phyloP scores from a whole-genome alignment of 202 grass and related monocot genomes.

The Miscanthus sacchariflorus region DNA sequence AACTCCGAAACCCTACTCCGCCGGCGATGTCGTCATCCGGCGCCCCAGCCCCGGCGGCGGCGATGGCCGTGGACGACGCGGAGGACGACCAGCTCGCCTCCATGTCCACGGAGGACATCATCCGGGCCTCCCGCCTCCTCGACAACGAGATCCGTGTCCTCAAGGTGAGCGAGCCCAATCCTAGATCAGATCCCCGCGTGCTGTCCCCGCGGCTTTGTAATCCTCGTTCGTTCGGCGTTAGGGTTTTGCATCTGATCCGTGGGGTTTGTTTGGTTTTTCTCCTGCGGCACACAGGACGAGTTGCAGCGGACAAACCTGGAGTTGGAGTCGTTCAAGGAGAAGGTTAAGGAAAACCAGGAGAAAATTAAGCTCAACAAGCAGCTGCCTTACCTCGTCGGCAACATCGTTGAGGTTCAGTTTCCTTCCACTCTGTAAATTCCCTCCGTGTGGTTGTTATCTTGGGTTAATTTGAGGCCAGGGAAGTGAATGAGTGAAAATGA shows the following conservation, averaged over 20 bases:
- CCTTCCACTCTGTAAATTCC: no score
- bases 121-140: conserved; percentile 63
- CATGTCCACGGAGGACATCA: conserved; percentile 75
- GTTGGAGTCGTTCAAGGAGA: conserved; percentile 47
- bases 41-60: background rate
- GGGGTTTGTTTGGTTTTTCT: background rate
- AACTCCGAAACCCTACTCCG: no score
- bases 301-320: conserved; percentile 72
- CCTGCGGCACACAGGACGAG: conserved; percentile 55
- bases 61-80: conserved; percentile 60
- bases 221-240: background rate
- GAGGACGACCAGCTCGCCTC: conserved; percentile 73
- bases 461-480: no score
- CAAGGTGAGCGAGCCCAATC: conserved; percentile 57
- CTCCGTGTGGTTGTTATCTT: no score
- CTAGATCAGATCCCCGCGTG: conserved; percentile 14
- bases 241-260: background rate
- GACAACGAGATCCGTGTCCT: conserved; percentile 85
- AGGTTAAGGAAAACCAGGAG: conserved; percentile 86
- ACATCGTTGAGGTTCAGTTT: conserved; percentile 80
- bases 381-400: conserved; percentile 82
- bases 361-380: conserved; percentile 94
- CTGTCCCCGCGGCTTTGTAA: no score
- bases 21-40: no score
- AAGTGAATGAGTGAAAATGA: no score